Percentiles rank a stretch among this genome's conserved stretches.
These are phyloP conservation scores for Aspergillus coremiiformis DNA, from an alignment of 495 filamentous ascomycete species.

Conservation along the genomic window DNA sequence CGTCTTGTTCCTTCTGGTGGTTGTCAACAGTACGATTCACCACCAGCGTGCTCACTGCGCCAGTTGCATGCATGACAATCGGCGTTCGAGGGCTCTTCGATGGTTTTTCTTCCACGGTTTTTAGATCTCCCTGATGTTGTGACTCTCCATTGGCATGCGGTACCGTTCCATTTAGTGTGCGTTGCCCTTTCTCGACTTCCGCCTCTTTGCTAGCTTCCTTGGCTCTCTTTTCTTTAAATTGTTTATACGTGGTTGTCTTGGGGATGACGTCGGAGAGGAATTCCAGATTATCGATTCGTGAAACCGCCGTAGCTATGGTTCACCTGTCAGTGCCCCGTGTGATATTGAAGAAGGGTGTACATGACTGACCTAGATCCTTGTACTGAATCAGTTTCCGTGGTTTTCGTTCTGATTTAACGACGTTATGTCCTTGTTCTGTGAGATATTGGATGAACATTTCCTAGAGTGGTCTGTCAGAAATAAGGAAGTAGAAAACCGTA, in stretches of 20 bases:
- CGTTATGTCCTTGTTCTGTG: slow-evolving; percentile 73
- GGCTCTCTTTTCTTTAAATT: slow-evolving; percentile 60
- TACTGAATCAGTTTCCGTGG: slow-evolving; percentile 93
- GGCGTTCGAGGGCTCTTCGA: slow-evolving; percentile 26
- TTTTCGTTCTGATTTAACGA: slow-evolving; percentile 84
- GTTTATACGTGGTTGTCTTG: slow-evolving; percentile 70
- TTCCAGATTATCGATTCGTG: slow-evolving; percentile 86
- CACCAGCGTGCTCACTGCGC: slow-evolving; percentile 32
- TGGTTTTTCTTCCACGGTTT: slow-evolving; percentile 13
- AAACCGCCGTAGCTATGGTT: slow-evolving; percentile 67
- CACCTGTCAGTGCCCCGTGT: neutral
- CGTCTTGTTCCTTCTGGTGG: slow-evolving; percentile 4
- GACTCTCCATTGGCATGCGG: slow-evolving; percentile 29
- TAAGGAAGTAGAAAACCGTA: neutral
- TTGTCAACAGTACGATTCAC: slow-evolving; percentile 30
- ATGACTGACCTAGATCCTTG: slow-evolving; percentile 68
- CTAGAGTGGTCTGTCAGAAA: slow-evolving; percentile 30
- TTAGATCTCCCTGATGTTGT: slow-evolving; percentile 7
- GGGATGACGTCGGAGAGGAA: slow-evolving; percentile 91
- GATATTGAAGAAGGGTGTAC: neutral
- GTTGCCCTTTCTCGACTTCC: slow-evolving; percentile 45
- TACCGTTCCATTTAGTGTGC: slow-evolving; percentile 39
- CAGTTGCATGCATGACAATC: slow-evolving; percentile 17
- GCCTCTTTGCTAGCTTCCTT: slow-evolving; percentile 40
- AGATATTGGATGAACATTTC: slow-evolving; percentile 97